phyloP scores from a whole-genome alignment of 2,329 filamentous ascomycete genomes.

The Exophiala mesophila region DNA sequence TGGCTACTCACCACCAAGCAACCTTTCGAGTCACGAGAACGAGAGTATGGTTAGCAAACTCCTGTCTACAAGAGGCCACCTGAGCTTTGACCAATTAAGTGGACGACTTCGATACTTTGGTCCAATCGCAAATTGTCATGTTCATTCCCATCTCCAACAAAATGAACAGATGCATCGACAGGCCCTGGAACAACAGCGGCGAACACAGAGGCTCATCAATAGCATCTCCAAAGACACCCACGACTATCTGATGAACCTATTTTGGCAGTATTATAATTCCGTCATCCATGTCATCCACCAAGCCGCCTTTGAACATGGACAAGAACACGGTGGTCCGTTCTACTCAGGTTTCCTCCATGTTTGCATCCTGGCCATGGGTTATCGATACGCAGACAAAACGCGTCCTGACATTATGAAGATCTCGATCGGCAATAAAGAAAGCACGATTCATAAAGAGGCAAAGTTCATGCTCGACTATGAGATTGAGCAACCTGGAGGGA shows the following conservation, averaged over 20 bases:
- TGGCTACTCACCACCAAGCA: background rate
- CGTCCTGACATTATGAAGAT: conserved; percentile 12
- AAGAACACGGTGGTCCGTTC: conserved; percentile 4
- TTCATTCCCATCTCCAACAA: conserved; percentile 3
- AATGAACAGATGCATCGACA: conserved; percentile 4
- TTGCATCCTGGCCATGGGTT: conserved; percentile 15
- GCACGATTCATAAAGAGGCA: conserved; percentile 12
- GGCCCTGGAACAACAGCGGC: conserved; percentile 7
- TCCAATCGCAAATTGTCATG: conserved; percentile 6
- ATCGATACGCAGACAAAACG: conserved; percentile 10
- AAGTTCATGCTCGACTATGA: conserved; percentile 16
- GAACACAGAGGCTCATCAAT: conserved; percentile 4
- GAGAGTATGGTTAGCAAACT: conserved; percentile 6
- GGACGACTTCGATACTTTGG: conserved; percentile 6
- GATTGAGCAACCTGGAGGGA: conserved; percentile 10
- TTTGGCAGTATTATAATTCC: conserved; percentile 10
- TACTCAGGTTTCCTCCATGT: conserved; percentile 16
- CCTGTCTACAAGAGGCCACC: conserved; percentile 5
- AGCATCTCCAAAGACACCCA: conserved; percentile 6
- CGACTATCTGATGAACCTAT: conserved; percentile 8
- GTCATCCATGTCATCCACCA: conserved; percentile 9
- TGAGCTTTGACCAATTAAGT: conserved; percentile 10
- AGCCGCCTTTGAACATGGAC: conserved; percentile 6
- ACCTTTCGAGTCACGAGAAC: background rate
- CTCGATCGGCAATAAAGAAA: conserved; percentile 9